Evolutionary conservation across 495 filamentous ascomycete species (phyloP).

Genomic region (Neurospora terricola): DNA sequence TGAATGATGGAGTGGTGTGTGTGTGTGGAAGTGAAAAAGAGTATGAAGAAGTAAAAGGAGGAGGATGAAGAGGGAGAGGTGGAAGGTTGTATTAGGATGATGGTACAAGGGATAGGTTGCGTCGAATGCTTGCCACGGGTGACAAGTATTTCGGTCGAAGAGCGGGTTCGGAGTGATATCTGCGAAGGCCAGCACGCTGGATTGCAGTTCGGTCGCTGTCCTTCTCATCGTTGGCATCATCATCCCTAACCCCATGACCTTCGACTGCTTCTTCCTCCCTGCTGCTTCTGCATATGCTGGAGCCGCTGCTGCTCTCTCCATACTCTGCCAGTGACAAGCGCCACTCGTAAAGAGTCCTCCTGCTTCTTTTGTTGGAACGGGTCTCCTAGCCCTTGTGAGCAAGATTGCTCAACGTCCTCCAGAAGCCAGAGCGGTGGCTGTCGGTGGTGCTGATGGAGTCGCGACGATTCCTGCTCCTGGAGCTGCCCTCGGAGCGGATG

Average conservation of each 20-base stretch:
- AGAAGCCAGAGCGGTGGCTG: slow-evolving; percentile 16
- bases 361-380: not conserved
- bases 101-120: not conserved
- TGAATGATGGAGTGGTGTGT: not conserved
- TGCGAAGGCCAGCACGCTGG: not conserved
- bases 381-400: slow-evolving; percentile 1
- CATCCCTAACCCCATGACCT: not conserved
- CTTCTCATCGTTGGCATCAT: not conserved
- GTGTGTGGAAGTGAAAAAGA: not conserved
- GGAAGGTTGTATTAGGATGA: not conserved
- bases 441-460: slow-evolving; percentile 22
- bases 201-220: not conserved
- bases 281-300: not conserved
- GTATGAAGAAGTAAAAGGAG: not conserved
- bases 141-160: not conserved
- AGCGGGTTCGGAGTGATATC: not conserved
- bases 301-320: not conserved
- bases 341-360: not conserved
- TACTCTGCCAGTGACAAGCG: not conserved
- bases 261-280: not conserved
- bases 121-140: not conserved
- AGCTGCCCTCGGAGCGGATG: slow-evolving; percentile 12
- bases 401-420: slow-evolving; percentile 16
- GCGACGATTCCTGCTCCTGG: slow-evolving; percentile 18
- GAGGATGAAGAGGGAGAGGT: not conserved